Evolutionary conservation across 495 filamentous ascomycete genomes (phyloP), one percentile per base, ranked within the genome.

Genomic region (Xylaria scruposa): DNA sequence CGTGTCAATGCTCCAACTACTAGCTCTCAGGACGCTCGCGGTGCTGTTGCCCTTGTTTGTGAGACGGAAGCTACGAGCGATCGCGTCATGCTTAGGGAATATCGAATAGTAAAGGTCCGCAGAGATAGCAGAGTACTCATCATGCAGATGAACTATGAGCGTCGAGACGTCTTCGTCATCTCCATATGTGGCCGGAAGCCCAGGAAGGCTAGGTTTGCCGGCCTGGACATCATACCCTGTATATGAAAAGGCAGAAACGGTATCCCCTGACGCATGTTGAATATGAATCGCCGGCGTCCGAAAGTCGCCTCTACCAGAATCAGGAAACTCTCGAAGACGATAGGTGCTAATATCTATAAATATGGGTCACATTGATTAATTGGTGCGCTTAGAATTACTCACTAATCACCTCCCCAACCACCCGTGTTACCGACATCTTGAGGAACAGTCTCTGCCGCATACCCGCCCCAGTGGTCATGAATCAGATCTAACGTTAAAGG

Each of bases 41-140:
- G 82, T 80, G 1, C 68, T 73, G 12, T 78, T 79, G 51, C 86
- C 85, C 59, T 84, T 82, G 60, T 89, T 89, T 4, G 82, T 86
- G 61, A 89, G 78, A 44, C 78, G 78, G 61, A 85, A 86, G 74
- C 85, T 88, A 33, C 87, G 82, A n/a, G 82, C 83, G 60, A 89
- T 78, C 1, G 86, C 85, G 71, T 88, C 82, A 71, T 86, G 84
- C 42, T 78, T 72, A 0, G 85, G 86, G 60, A 89, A 89, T 49
- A 89, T 82, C 3, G 86, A 88, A 70, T 89, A 88, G 21, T 82
- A 83, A 71, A 89, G 70, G 36, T 84, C 85, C 0, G 85, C 87
- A 0, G 81, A 81, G 26, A 89, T 78, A 38, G 81, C 75, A 29
- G 85, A 85, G 71, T 84, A 83, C 21, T 83, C 81, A 70, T 89